A percentile compares a stretch with the other conserved stretches of the same genome.
Evolutionary conservation across 169 alveolate species (phyloP).

Genomic region (Cyclospora cayetanensis): DNA sequence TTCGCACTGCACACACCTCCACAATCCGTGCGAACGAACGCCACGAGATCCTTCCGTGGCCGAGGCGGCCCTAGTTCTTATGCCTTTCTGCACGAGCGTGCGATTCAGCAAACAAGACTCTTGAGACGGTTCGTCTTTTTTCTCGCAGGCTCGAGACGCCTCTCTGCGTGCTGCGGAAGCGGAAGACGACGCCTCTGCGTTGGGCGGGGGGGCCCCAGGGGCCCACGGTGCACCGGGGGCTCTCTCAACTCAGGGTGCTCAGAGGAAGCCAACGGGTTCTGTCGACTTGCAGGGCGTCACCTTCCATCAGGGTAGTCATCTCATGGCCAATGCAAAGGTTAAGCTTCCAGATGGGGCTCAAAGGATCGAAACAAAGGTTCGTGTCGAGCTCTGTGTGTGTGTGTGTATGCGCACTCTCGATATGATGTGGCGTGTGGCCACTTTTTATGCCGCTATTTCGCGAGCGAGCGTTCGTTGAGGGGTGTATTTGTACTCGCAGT

Average conservation of each 20-base stretch:
- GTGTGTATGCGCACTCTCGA: neutral
- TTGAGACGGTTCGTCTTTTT: neutral
- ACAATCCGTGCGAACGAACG: too few relatives aligned
- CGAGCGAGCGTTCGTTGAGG: too few relatives aligned
- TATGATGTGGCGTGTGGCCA: neutral
- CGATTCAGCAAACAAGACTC: too few relatives aligned
- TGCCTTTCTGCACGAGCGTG: too few relatives aligned
- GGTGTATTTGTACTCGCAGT: too few relatives aligned
- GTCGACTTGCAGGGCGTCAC: conserved; percentile 88
- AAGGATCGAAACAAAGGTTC: conserved; percentile 87
- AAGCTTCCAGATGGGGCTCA: conserved; percentile 94
- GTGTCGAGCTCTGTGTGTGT: conserved; percentile 81
- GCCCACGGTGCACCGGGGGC: conserved; percentile 55
- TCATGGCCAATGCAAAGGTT: conserved; percentile 91
- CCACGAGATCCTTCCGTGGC: too few relatives aligned
- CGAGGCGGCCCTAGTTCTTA: too few relatives aligned
- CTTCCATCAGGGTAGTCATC: conserved; percentile 89
- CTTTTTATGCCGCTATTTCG: neutral
- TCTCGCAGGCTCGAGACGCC: conserved; percentile 69
- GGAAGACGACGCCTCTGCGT: conserved; percentile 68
- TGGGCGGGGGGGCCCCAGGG: conserved; percentile 64
- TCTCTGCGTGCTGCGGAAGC: conserved; percentile 69
- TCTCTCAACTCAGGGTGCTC: conserved; percentile 16
- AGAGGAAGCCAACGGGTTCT: conserved; percentile 67
- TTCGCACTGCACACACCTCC: too few relatives aligned